These are phyloP conservation scores for Septoria linicola DNA, from an alignment of 2,329 filamentous ascomycete genomes.

Conservation along the genomic window DNA sequence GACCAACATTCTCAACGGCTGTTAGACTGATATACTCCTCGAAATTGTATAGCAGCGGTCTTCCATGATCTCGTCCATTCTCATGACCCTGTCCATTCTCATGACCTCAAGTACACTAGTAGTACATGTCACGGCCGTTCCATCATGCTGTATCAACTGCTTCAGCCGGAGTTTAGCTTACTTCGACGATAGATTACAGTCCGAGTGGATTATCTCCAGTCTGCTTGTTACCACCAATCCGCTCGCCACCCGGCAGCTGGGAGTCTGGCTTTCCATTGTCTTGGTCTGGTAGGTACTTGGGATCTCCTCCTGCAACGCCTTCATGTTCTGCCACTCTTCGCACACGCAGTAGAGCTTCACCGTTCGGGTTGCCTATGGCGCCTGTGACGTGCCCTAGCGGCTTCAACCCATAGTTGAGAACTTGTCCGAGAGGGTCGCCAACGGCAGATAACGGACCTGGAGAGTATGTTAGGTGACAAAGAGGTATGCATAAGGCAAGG, in stretches of 20 bases:
- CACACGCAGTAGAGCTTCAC: slow-evolving; percentile 32
- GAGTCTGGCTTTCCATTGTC: slow-evolving; percentile 28
- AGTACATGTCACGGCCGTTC: no score
- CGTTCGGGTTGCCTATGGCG: slow-evolving; percentile 32
- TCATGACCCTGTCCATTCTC: no score
- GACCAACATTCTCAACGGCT: slow-evolving; percentile 58
- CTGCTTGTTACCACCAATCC: slow-evolving; percentile 39
- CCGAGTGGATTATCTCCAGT: slow-evolving; percentile 39
- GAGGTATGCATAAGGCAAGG: background rate
- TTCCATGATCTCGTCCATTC: no score
- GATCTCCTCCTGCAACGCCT: slow-evolving; percentile 5
- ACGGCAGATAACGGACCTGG: slow-evolving; percentile 35
- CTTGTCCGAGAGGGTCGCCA: slow-evolving; percentile 38
- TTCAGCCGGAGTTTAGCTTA: no score
- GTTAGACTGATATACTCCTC: no score
- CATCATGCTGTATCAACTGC: no score
- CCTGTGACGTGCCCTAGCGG: slow-evolving; percentile 35
- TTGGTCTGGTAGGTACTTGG: slow-evolving; percentile 24
- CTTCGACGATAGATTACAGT: no score
- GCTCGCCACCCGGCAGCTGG: slow-evolving; percentile 33
- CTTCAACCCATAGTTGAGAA: slow-evolving; percentile 35
- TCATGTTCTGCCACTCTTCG: slow-evolving; percentile 30
- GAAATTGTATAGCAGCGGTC: no score
- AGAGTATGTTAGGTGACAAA: background rate
- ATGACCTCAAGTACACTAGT: no score